phyloP scores from a whole-genome alignment of 2,329 filamentous ascomycete species.

The Penicillium brasilianum region DNA sequence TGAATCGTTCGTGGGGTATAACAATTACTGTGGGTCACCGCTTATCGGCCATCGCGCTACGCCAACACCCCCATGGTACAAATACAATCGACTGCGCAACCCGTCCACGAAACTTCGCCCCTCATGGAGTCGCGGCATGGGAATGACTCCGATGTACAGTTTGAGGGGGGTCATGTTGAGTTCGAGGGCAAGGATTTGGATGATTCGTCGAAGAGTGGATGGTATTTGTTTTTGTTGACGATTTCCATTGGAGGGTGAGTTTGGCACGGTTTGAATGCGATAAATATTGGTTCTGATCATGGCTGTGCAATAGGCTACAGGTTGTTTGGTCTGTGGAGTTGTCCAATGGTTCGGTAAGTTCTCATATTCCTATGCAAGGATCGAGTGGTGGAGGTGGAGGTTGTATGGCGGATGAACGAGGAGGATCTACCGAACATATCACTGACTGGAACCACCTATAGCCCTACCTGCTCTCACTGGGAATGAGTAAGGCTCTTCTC shows the following conservation, averaged over 20 bases:
- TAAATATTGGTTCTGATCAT: slow-evolving; percentile 16
- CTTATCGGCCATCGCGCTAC: slow-evolving; percentile 13
- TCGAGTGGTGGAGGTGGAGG: no score
- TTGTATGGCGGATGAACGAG: background rate
- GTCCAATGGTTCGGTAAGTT: slow-evolving; percentile 78
- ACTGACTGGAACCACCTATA: slow-evolving; percentile 19
- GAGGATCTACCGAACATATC: no score
- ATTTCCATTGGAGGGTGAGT: slow-evolving; percentile 76
- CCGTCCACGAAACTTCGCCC: slow-evolving; percentile 35
- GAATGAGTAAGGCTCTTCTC: slow-evolving; percentile 81
- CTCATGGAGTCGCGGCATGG: slow-evolving; percentile 34
- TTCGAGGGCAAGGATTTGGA: slow-evolving; percentile 50
- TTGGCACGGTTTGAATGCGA: background rate
- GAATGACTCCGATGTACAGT: slow-evolving; percentile 10
- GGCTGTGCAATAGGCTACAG: slow-evolving; percentile 65
- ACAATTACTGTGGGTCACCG: slow-evolving; percentile 12
- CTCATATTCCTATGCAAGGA: background rate
- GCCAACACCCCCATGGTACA: slow-evolving; percentile 7
- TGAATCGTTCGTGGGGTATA: slow-evolving; percentile 9
- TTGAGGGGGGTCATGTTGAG: slow-evolving; percentile 39
- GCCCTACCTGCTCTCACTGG: slow-evolving; percentile 78
- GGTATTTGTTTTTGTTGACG: slow-evolving; percentile 85
- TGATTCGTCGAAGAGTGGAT: slow-evolving; percentile 71
- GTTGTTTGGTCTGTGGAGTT: slow-evolving; percentile 96
- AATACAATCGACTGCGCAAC: background rate